Conservation (phyloP, 2,329 filamentous ascomycete genomes). For the Fonsecaea multimorphosa region DNA sequence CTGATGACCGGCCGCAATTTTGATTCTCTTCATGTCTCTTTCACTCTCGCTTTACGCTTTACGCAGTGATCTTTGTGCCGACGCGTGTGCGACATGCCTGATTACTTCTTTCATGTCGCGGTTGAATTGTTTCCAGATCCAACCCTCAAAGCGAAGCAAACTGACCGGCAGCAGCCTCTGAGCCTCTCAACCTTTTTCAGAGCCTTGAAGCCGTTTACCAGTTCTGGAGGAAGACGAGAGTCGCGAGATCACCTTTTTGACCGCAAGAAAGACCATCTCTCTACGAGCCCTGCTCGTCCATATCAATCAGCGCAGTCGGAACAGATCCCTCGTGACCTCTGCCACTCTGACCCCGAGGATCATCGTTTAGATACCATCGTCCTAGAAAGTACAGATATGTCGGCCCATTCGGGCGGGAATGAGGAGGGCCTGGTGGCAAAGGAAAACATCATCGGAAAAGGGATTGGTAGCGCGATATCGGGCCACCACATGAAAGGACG, state of each 20-base stretch:
- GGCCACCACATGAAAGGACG: slow-evolving; percentile 82
- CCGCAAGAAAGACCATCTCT: slow-evolving; percentile 19
- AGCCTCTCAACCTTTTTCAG: slow-evolving; percentile 33
- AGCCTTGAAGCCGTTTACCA: slow-evolving; percentile 36
- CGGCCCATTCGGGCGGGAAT: slow-evolving; percentile 18
- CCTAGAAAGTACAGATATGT: slow-evolving; percentile 81
- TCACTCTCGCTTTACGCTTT: neutral
- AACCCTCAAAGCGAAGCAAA: slow-evolving; percentile 25
- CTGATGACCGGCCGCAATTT: neutral
- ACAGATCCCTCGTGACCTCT: slow-evolving; percentile 38
- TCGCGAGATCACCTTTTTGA: slow-evolving; percentile 28
- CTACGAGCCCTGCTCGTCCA: neutral
- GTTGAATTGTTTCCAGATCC: slow-evolving; percentile 62
- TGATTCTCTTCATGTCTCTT: neutral
- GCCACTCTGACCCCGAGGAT: slow-evolving; percentile 55
- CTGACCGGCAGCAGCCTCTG: slow-evolving; percentile 14
- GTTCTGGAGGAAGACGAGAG: slow-evolving; percentile 20
- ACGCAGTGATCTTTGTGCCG: slow-evolving; percentile 7
- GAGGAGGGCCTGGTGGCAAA: slow-evolving; percentile 32
- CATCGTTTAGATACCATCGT: slow-evolving; percentile 82
- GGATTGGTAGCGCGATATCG: slow-evolving; percentile 60
- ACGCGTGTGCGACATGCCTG: slow-evolving; percentile 57
- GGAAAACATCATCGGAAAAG: slow-evolving; percentile 51
- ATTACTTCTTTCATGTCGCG: slow-evolving; percentile 68
- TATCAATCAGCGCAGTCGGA: slow-evolving; percentile 14